These are phyloP conservation scores for Mimosa bimucronata DNA, from an alignment of 306 rosid genomes.

Conservation along the genomic window DNA sequence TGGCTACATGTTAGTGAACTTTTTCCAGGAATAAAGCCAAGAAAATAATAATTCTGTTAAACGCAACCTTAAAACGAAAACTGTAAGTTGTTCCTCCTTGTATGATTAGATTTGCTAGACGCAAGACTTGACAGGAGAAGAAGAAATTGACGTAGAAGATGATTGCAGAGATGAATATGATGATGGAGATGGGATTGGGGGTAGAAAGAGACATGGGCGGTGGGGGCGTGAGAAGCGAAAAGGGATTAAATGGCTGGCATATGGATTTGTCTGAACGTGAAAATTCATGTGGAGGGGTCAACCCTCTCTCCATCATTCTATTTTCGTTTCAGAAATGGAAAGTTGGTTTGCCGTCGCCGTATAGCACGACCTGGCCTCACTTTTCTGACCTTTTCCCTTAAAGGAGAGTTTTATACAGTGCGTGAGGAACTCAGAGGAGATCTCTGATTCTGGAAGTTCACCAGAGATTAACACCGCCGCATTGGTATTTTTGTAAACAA, in stretches of 20 bases:
- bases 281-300: conserved; percentile 30
- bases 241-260: conserved; percentile 41
- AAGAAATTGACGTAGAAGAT: conserved; percentile 29
- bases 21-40: neutral
- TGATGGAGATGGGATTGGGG: conserved; percentile 22
- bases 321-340: conserved; percentile 6
- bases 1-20: neutral
- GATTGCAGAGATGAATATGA: conserved; percentile 33
- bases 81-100: conserved; percentile 3
- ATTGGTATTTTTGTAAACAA: neutral
- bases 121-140: conserved; percentile 6
- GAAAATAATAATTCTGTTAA: neutral
- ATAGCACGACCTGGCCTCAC: neutral
- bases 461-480: neutral
- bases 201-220: conserved; percentile 23
- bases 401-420: neutral
- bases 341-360: neutral
- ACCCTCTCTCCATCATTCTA: conserved; percentile 2
- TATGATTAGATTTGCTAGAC: conserved; percentile 9
- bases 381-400: neutral
- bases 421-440: neutral
- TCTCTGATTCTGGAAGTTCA: neutral
- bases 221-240: conserved; percentile 25
- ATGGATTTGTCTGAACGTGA: conserved; percentile 38
- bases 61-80: neutral